These are phyloP conservation scores for Aspergillus texensis DNA, from an alignment of 2,329 filamentous ascomycete genomes.

Conservation along the genomic window DNA sequence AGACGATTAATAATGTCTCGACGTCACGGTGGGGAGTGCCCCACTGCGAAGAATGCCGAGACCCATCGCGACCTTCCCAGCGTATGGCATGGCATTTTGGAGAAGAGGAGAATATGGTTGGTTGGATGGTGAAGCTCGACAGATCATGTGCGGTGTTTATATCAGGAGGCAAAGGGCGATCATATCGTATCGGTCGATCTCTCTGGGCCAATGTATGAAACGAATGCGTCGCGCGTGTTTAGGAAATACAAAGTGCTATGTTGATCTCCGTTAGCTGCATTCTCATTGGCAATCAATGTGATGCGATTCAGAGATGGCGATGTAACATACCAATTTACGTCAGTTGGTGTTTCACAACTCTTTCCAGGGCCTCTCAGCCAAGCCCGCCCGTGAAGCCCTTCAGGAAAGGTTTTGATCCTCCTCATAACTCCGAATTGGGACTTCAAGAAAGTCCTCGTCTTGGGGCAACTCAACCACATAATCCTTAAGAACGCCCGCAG, in stretches of 20 bases:
- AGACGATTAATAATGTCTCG: constrained; percentile 8
- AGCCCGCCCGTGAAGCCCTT: neutral
- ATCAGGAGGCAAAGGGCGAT: too few species aligned
- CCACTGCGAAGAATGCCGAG: neutral
- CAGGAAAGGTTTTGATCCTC: constrained; percentile 1
- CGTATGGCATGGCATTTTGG: neutral
- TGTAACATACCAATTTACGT: neutral
- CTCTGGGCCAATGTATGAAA: too few species aligned
- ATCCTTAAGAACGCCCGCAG: constrained; percentile 41
- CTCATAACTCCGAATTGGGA: constrained; percentile 31
- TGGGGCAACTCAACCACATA: constrained; percentile 45
- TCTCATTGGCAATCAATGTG: neutral
- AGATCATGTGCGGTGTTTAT: too few species aligned
- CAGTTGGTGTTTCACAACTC: neutral
- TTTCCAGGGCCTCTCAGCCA: neutral
- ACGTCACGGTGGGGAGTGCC: constrained; percentile 5
- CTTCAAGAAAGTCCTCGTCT: constrained; percentile 42
- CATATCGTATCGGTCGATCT: too few species aligned
- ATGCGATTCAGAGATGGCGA: too few species aligned
- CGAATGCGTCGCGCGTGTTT: too few species aligned
- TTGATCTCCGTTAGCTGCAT: neutral
- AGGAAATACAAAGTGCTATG: too few species aligned
- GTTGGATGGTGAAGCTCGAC: too few species aligned
- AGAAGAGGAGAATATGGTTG: neutral
- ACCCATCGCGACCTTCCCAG: neutral